Conservation (phyloP, 2,329 filamentous ascomycete species). For the Hypoxylon sp. region DNA sequence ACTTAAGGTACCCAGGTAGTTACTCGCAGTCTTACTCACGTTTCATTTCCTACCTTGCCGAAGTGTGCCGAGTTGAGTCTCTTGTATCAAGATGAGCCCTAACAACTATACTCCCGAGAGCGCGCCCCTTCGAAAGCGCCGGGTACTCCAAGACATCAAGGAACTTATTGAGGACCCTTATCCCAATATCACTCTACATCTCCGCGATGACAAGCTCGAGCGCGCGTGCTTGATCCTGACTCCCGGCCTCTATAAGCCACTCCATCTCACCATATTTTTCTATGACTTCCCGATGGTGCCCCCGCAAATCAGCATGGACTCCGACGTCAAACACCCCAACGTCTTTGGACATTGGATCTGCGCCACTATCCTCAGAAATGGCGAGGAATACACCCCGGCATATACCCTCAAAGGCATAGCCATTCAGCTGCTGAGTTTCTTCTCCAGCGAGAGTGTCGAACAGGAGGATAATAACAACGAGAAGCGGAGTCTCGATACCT, state of each 20-base stretch:
- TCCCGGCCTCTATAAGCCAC: conserved; percentile 52
- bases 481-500: no score
- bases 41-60: no score
- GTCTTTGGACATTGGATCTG: conserved; percentile 60
- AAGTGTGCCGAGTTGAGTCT: background rate
- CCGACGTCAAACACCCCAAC: conserved; percentile 58
- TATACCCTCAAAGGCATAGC: conserved; percentile 63
- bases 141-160: conserved; percentile 58
- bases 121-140: conserved; percentile 35
- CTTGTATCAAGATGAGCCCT: background rate
- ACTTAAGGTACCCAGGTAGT: no score
- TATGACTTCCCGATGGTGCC: conserved; percentile 55
- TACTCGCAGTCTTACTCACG: background rate
- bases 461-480: no score
- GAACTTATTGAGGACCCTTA: conserved; percentile 60
- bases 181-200: conserved; percentile 58
- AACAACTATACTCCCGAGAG: background rate
- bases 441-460: conserved; percentile 60
- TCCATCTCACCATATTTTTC: conserved; percentile 60
- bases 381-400: conserved; percentile 60
- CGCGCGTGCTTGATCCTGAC: conserved; percentile 59
- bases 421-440: conserved; percentile 65
- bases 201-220: conserved; percentile 52
- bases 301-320: conserved; percentile 57
- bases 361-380: conserved; percentile 58